These are phyloP conservation scores for Colletotrichum musae DNA, from an alignment of 2,329 filamentous ascomycete species.

Conservation along the genomic window DNA sequence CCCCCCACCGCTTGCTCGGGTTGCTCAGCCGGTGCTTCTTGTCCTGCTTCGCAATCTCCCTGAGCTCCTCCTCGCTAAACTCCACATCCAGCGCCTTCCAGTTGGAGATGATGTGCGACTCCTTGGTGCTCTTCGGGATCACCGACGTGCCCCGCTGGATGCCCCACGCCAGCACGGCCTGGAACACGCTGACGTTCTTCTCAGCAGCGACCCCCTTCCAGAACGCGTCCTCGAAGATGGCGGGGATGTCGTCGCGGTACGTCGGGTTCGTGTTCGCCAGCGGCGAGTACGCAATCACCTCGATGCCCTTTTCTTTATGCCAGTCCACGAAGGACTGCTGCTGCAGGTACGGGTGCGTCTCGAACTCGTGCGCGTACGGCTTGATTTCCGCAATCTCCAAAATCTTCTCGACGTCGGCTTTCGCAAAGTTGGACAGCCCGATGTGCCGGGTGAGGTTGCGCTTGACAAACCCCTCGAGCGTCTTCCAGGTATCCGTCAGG, in stretches of 20 bases:
- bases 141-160: slow-evolving; percentile 50
- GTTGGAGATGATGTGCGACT: slow-evolving; percentile 59
- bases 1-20: slow-evolving; percentile 55
- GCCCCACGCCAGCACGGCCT: slow-evolving; percentile 54
- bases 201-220: slow-evolving; percentile 46
- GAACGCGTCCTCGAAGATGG: slow-evolving; percentile 34
- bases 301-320: slow-evolving; percentile 51
- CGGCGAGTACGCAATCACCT: slow-evolving; percentile 52
- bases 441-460: slow-evolving; percentile 69
- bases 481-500: slow-evolving; percentile 67
- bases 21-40: slow-evolving; percentile 54
- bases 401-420: slow-evolving; percentile 32
- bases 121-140: slow-evolving; percentile 54
- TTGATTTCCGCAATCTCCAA: slow-evolving; percentile 41
- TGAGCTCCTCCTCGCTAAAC: slow-evolving; percentile 56
- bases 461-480: slow-evolving; percentile 69
- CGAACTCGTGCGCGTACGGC: slow-evolving; percentile 47
- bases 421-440: slow-evolving; percentile 73
- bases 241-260: slow-evolving; percentile 48
- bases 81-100: slow-evolving; percentile 58
- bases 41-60: slow-evolving; percentile 46
- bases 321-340: slow-evolving; percentile 47
- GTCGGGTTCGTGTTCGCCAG: slow-evolving; percentile 53
- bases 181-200: slow-evolving; percentile 50
- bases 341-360: slow-evolving; percentile 73